Evolutionary conservation across 1,284 basidiomycete genomes (phyloP).

Genomic region (Exobasidium cylindrosporum): DNA sequence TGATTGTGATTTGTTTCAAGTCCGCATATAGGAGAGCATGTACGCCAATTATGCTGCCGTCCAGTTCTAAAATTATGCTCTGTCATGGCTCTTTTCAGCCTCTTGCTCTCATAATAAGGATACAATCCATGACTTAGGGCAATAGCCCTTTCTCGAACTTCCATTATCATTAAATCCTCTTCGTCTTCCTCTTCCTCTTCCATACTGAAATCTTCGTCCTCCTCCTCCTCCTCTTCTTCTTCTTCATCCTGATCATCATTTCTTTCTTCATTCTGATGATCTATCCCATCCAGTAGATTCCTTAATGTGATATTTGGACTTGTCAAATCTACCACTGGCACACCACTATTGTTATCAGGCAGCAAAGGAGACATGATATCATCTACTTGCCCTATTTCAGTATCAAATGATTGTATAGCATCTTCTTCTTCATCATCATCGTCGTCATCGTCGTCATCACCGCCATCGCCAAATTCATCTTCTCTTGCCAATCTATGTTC

Average conservation of each 20-base stretch:
- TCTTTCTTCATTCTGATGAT: background rate
- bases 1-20: background rate
- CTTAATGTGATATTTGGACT: background rate
- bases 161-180: background rate
- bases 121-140: background rate
- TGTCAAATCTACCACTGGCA: background rate
- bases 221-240: background rate
- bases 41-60: background rate
- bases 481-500: background rate
- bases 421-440: slow-evolving; percentile 1
- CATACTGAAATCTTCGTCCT: background rate
- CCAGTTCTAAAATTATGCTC: background rate
- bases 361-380: no score
- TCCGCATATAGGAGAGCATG: no score
- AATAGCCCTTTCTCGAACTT: slow-evolving; percentile 4
- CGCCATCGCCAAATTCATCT: background rate
- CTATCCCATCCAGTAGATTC: background rate
- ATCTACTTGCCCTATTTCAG: no score
- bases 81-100: slow-evolving; percentile 1
- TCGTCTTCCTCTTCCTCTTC: slow-evolving; percentile 1
- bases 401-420: background rate
- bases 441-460: slow-evolving; percentile 1
- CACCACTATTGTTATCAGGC: background rate
- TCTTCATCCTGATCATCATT: background rate
- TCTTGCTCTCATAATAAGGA: background rate